phyloP scores from a whole-genome alignment of 345 rosid genomes.

The Brassica incana region DNA sequence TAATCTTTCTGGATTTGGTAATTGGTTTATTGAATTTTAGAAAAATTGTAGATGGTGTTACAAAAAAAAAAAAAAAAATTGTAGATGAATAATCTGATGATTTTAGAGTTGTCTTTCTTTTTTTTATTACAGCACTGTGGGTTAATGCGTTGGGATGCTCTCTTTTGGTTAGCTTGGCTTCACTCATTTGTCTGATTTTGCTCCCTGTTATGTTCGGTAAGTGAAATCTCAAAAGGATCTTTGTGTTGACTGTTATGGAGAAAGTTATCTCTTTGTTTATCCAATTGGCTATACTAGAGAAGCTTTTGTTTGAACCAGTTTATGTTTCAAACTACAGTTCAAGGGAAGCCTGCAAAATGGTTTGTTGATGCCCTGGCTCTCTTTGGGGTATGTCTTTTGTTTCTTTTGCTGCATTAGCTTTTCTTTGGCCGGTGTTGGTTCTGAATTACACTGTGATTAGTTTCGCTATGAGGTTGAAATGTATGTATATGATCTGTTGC shows the following conservation, averaged over 20 bases:
- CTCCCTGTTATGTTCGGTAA: constrained; percentile 84
- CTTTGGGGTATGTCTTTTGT: constrained; percentile 73
- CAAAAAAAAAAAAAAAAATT: too few species aligned
- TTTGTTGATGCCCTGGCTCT: constrained; percentile 90
- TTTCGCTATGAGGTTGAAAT: neutral
- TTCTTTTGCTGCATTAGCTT: neutral
- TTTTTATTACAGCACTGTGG: constrained; percentile 59
- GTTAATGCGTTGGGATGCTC: constrained; percentile 90
- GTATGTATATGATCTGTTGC: neutral
- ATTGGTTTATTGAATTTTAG: neutral
- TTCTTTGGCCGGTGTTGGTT: constrained; percentile 7
- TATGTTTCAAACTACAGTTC: constrained; percentile 53
- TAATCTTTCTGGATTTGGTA: constrained; percentile 66
- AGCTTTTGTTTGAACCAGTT: neutral
- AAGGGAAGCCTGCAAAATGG: constrained; percentile 89
- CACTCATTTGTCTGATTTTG: constrained; percentile 80
- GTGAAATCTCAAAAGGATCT: neutral
- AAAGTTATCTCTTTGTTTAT: neutral
- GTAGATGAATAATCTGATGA: neutral
- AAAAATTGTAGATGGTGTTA: too few species aligned
- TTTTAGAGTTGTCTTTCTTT: neutral
- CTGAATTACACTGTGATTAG: neutral
- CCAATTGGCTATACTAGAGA: neutral
- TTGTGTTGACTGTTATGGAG: neutral
- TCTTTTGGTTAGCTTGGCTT: constrained; percentile 95